Evolutionary conservation across 352 stramenopile species (phyloP).

Genomic region (Pythium sp.): DNA sequence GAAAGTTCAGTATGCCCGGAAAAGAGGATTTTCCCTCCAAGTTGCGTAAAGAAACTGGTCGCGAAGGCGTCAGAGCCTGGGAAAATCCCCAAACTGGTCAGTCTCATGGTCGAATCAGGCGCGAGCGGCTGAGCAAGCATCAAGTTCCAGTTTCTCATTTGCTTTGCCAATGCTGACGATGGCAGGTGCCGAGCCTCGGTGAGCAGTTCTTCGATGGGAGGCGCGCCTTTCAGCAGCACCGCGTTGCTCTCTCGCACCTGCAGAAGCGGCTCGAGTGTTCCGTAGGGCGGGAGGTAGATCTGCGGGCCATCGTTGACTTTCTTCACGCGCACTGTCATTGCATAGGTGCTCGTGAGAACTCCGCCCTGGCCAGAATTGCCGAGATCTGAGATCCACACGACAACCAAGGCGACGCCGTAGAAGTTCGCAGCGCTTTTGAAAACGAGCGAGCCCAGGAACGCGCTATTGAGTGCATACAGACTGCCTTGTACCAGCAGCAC

Average conservation of each 20-base stretch:
- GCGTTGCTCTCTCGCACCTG: slow-evolving; percentile 37
- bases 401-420: slow-evolving; percentile 32
- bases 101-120: slow-evolving; percentile 22
- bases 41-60: slow-evolving; percentile 23
- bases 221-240: slow-evolving; percentile 41
- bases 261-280: slow-evolving; percentile 29
- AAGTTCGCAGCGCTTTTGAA: slow-evolving; percentile 33
- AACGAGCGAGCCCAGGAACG: slow-evolving; percentile 33
- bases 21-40: slow-evolving; percentile 31
- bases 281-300: slow-evolving; percentile 39
- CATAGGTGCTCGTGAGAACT: slow-evolving; percentile 27
- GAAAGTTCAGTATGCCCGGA: slow-evolving; percentile 17
- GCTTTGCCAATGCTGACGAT: background rate
- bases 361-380: slow-evolving; percentile 32
- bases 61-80: slow-evolving; percentile 3
- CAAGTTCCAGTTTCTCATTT: slow-evolving; percentile 22
- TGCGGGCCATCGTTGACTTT: slow-evolving; percentile 35
- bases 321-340: slow-evolving; percentile 35
- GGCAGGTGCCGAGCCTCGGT: background rate
- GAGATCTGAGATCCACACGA: slow-evolving; percentile 42
- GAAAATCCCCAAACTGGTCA: slow-evolving; percentile 23
- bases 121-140: slow-evolving; percentile 27
- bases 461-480: slow-evolving; percentile 30
- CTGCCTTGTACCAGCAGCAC: slow-evolving; percentile 25
- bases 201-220: slow-evolving; percentile 13